A percentile compares a stretch with the other conserved stretches of the same genome.
Conservation (phyloP, 441 rosid species). For the Populus hybrid region DNA sequence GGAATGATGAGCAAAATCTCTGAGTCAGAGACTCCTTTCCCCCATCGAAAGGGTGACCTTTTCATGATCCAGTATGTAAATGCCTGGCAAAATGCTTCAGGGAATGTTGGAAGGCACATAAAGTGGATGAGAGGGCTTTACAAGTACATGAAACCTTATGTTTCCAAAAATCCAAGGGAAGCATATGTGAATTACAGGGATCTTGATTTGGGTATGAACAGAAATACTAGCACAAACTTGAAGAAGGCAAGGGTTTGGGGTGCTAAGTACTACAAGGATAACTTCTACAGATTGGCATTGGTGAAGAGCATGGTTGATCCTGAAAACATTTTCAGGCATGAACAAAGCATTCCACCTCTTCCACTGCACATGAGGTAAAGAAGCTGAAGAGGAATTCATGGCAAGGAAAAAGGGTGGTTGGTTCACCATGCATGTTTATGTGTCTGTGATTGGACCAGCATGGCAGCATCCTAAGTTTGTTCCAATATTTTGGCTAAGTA, state of each 20-base stretch:
- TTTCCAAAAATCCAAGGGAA: conserved; percentile 53
- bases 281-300: neutral
- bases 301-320: neutral
- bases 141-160: conserved; percentile 53
- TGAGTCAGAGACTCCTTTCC: conserved; percentile 44
- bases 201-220: conserved; percentile 51
- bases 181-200: conserved; percentile 64
- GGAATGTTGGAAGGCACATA: conserved; percentile 22
- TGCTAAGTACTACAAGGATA: neutral
- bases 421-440: neutral
- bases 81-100: conserved; percentile 36
- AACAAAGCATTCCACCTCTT: neutral
- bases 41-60: conserved; percentile 44
- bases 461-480: neutral
- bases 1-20: conserved; percentile 53
- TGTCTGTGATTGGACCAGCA: neutral
- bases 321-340: neutral
- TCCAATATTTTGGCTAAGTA: too few relatives aligned
- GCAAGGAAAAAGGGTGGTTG: neutral
- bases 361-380: neutral
- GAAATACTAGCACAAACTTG: conserved; percentile 25
- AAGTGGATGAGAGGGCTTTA: conserved; percentile 42
- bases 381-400: neutral
- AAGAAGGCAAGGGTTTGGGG: conserved; percentile 21
- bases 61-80: conserved; percentile 55